These are phyloP conservation scores for Solioccasus polychromus DNA, from an alignment of 768 basidiomycete species.

Conservation along the genomic window DNA sequence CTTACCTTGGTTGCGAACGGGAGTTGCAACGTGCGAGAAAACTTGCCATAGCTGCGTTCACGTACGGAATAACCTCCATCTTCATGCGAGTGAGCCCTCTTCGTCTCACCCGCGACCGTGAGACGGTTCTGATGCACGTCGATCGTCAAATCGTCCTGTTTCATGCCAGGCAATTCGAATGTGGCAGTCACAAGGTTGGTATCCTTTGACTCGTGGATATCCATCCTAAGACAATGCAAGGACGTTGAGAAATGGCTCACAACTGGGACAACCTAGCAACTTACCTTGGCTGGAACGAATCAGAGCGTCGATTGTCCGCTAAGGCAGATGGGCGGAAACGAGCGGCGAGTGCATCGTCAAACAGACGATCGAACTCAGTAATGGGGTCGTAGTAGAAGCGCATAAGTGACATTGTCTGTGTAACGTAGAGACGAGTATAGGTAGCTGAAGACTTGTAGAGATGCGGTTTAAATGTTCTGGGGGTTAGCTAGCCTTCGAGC, in stretches of 20 bases:
- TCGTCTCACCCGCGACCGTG: constrained; percentile 44
- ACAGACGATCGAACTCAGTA: too few species aligned
- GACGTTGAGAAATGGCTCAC: too few species aligned
- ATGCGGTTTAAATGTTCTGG: too few species aligned
- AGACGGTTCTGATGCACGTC: constrained; percentile 45
- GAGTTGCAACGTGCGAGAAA: constrained; percentile 42
- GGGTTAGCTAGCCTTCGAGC: neutral
- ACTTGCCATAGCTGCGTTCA: constrained; percentile 43
- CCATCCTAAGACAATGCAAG: constrained; percentile 31
- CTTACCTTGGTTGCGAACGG: constrained; percentile 44
- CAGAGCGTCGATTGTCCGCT: too few species aligned
- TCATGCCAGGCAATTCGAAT: constrained; percentile 53
- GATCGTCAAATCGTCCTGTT: constrained; percentile 46
- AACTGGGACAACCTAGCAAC: too few species aligned
- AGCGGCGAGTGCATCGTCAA: too few species aligned
- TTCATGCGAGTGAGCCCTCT: constrained; percentile 31
- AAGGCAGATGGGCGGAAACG: too few species aligned
- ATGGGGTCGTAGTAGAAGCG: neutral
- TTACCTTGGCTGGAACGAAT: too few species aligned
- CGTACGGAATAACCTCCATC: constrained; percentile 36
- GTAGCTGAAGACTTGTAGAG: too few species aligned
- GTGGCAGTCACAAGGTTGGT: constrained; percentile 27
- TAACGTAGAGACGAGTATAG: too few species aligned
- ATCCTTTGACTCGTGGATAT: constrained; percentile 41
- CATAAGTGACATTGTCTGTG: neutral